Evolutionary conservation across 1,284 basidiomycete genomes (phyloP), one percentile per base, ranked within the genome.

Genomic region (Anthracocystis walkeri): DNA sequence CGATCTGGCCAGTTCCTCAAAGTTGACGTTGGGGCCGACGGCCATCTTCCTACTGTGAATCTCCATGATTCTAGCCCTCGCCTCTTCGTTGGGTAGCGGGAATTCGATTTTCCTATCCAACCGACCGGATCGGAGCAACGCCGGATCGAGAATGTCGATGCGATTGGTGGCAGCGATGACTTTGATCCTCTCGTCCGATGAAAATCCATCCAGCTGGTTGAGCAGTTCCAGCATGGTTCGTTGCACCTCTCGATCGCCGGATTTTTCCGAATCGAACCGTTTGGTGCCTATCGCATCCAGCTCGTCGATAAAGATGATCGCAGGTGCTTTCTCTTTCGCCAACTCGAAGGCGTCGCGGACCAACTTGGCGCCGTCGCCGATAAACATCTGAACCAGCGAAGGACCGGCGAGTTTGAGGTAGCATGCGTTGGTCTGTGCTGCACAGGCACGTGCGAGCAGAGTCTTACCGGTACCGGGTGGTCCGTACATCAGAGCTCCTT

Each of bases 291-390:
- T 91, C 33, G 97, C 97, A 84, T 99, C 97, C 71, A 99, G 93
- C 86, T 99, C 97, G 85, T 99, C 97, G 85, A 99, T 99, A 86
- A 99, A 99, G 41, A 99, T 94, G 75, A 99, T 99, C 58, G 95
- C 96, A 4, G 97, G 96, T 12, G 95, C 93, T 83, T 98, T 93
- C 85, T 98, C 95, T 86, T 97, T 95, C 10, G 97, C 97, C 6
- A 97, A 92, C 65, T 95, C 90, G 89, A 99, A 99, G 44, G 98
- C 88, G 83, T 99, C 96, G 66, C 97, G 91, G 18, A 99, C 97
- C 52, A 99, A 91, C 87, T 98, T 99, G 49, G 96, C 95, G n/a
- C 97, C 94, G 51, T 96, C 93, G 64, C 94, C 94, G 58, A 97
- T 95, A 84, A 94, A 93, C 91, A 93, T 93, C 82, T 92, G 91